These are phyloP conservation scores for Xylaria longipes DNA, from an alignment of 495 filamentous ascomycete species.

Conservation along the genomic window DNA sequence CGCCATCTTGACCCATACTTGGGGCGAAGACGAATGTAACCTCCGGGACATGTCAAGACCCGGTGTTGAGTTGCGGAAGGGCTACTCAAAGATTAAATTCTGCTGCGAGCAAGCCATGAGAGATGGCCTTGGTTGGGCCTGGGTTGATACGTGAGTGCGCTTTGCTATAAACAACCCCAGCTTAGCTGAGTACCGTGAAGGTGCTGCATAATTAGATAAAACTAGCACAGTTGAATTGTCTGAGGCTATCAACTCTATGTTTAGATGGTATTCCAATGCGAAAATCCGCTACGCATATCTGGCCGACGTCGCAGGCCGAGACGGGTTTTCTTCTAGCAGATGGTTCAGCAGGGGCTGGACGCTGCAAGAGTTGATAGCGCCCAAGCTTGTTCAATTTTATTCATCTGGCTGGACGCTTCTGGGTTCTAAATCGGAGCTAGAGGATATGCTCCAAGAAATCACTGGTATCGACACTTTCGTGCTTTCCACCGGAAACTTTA, in stretches of 20 bases:
- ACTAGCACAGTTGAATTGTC: conserved; percentile 36
- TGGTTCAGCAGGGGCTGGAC: conserved; percentile 56
- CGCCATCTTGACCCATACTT: conserved; percentile 50
- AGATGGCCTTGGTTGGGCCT: conserved; percentile 34
- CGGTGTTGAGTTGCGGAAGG: conserved; percentile 18
- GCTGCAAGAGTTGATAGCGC: conserved; percentile 50
- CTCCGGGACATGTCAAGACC: conserved; percentile 37
- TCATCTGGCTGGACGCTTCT: conserved; percentile 36
- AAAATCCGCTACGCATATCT: conserved; percentile 41
- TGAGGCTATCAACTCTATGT: conserved; percentile 33
- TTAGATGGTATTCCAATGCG: conserved; percentile 39
- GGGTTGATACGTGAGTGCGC: conserved; percentile 38
- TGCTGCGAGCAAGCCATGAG: conserved; percentile 33
- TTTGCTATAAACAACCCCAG: background rate
- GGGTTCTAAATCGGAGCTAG: conserved; percentile 32
- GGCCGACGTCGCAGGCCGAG: conserved; percentile 28
- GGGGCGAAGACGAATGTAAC: conserved; percentile 42
- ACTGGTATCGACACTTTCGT: conserved; percentile 36
- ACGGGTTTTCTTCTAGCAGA: conserved; percentile 20
- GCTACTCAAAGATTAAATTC: conserved; percentile 35
- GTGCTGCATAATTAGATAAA: conserved; percentile 46
- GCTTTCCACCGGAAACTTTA: background rate
- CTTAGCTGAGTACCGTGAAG: background rate
- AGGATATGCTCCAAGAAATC: conserved; percentile 15
- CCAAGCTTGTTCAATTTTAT: conserved; percentile 40